Evolutionary conservation across 148 eudicot species (phyloP), one percentile per base, ranked within the genome.

Genomic region (Tetragonia tetragonoides): DNA sequence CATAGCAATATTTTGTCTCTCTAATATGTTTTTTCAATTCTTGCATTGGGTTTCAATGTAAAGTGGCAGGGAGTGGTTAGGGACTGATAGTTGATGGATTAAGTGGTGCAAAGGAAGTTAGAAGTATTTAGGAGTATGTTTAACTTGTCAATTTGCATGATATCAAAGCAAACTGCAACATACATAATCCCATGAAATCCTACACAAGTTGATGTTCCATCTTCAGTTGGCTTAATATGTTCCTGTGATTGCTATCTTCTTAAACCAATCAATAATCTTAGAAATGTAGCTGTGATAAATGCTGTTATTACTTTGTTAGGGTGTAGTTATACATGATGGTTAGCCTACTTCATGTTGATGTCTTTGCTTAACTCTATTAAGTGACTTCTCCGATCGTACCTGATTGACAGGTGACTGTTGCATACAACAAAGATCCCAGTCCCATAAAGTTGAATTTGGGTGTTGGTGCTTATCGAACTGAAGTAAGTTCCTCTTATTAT

Each of bases 401-500:
- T 65, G 21, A 56, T 37, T n/a, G 80, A 77, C 84, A 95, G 99
- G 97, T 95, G 18, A 95, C 99, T 23, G 92, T 95, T 83, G 99
- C 99, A 20, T 95, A 86, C 75, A 95, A 95, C 82, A 91, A 93
- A 83, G 99, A 95, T 76, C 91, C 94, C 24, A 95, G 97, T 79
- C 99, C 97, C 5, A 78, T 89, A 21, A 95, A 93, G 86, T 82
- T 95, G 82, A 95, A 95, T 81, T 79, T 95, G 87, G 99, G 99
- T 38, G 99, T 95, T 82, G 99, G 99, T 72, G 99, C 99, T 67
- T 95, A 95, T 82, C 85, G 99, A 72, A 95, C 97, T 14, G 99
- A 95, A 92, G 99, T 91, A 80, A 85, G 68, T 70, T 38, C 21
- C 77, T 65, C 0, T 66, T 56, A n/a, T 73, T 66, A 14, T 56